Base-by-base conservation (phyloP, 2,329 filamentous ascomycete species). In the Akanthomyces dipterigenus region DNA sequence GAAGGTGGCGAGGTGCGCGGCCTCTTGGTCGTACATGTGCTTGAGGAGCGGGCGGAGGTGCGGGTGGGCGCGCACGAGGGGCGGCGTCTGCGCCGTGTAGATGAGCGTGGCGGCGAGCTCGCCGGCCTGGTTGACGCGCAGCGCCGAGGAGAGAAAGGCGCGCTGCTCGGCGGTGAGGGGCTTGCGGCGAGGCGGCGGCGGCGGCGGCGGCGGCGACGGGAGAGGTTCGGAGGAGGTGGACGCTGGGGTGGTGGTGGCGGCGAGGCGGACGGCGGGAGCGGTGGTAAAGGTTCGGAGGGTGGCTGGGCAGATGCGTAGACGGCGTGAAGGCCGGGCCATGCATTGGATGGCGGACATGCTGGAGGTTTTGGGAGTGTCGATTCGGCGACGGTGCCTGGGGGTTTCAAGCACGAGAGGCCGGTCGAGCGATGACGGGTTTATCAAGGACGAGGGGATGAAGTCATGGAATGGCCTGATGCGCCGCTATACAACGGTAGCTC, bases 21-120 rank as follows among this genome's bases (percentile, higher is more conserved):
- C 91, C 79, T 99, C 95, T 74, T 99, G 95, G 69, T 95, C 91
- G 79, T 96, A 93, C 95, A 99, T 99, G 81, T 98, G 95, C 68
- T 88, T 85, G 91, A 99, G 96, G 36, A 98, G 78, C 0, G 91
- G 89, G 7, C 91, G 88, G 20, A 99, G 86, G 71, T 96, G 90
- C 1, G 95, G 93, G 72, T 97, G 88, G 5, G 88, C 84, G 66
- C 85, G 83, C 61, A 91, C 81, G 57, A 98, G 78, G n/a, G 88
- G 84, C 0, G 93, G 91, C 1, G 87, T 93, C 75, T 99, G 95
- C 2, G 91, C 88, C 1, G 86, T 87, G 78, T 98, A 99, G 74
- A 99, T 99, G 61, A 96, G 85, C 28, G 91, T 93, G 34, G 95
- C 95, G 60, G 95, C 95, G n/a, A 99, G 85, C 77, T 99, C 95